Evolutionary conservation across 768 basidiomycete genomes (phyloP).

Genomic region (Chalciporus pseudorubinellus): DNA sequence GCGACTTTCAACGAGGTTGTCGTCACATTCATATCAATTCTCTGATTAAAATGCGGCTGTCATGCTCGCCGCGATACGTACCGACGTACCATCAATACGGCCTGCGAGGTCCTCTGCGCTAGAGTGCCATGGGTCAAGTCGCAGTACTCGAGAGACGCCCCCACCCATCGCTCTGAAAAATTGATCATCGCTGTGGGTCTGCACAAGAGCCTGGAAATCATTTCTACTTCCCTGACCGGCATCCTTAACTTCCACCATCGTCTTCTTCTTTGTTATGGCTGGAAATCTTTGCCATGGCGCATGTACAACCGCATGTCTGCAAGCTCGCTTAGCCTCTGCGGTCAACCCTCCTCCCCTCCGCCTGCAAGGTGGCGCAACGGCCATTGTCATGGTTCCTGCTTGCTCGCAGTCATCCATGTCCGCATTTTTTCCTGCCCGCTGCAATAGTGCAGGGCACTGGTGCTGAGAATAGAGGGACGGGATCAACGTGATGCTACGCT

Average conservation of each 20-base stretch:
- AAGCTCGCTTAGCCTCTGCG: constrained; percentile 29
- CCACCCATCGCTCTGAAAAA: background rate
- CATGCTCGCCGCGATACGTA: constrained; percentile 12
- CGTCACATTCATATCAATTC: constrained; percentile 17
- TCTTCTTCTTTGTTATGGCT: constrained; percentile 8
- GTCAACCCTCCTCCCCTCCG: constrained; percentile 21
- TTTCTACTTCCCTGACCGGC: constrained; percentile 7
- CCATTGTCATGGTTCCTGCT: constrained; percentile 19
- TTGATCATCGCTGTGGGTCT: constrained; percentile 3
- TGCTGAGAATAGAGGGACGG: constrained; percentile 21
- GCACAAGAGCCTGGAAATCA: constrained; percentile 8
- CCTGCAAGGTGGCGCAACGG: constrained; percentile 28
- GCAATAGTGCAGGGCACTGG: constrained; percentile 17
- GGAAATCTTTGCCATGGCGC: constrained; percentile 19
- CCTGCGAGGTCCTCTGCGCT: constrained; percentile 1
- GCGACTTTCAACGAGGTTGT: constrained; percentile 2
- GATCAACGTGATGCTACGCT: constrained; percentile 29
- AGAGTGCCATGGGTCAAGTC: constrained; percentile 7
- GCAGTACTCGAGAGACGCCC: background rate
- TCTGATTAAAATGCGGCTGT: constrained; percentile 19
- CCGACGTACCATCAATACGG: constrained; percentile 9
- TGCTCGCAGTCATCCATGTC: constrained; percentile 23
- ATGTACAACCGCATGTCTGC: constrained; percentile 18
- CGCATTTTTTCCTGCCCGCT: constrained; percentile 24
- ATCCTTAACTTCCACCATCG: constrained; percentile 2